These are phyloP conservation scores for Nakaseomyces nivariensis DNA, from an alignment of 1,139 yeast genomes.

Conservation along the genomic window DNA sequence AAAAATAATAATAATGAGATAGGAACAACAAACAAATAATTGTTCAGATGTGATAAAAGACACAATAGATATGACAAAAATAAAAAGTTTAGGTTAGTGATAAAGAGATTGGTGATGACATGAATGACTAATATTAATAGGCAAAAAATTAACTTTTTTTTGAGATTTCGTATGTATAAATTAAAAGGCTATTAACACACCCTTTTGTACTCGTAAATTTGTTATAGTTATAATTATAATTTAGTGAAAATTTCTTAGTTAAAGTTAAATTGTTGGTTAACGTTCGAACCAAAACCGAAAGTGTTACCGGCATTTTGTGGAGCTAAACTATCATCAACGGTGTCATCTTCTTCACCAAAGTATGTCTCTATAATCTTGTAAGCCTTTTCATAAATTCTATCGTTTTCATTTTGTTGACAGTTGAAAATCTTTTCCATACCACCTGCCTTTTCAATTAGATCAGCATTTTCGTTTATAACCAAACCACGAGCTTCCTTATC, in stretches of 20 bases:
- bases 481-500: slow-evolving; percentile 72
- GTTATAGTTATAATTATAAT: background rate
- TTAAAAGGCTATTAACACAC: background rate
- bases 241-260: slow-evolving; percentile 13
- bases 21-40: background rate
- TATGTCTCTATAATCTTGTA: slow-evolving; percentile 82
- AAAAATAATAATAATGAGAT: background rate
- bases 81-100: background rate
- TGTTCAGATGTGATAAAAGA: background rate
- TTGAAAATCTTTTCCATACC: slow-evolving; percentile 95
- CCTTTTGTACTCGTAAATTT: background rate
- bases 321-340: slow-evolving; percentile 69
- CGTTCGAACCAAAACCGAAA: slow-evolving; percentile 70
- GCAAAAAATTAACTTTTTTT: background rate
- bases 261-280: slow-evolving; percentile 32
- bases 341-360: slow-evolving; percentile 77
- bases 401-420: slow-evolving; percentile 86
- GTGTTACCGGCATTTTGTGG: slow-evolving; percentile 79
- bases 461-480: slow-evolving; percentile 72
- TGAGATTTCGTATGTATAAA: background rate
- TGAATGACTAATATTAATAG: background rate
- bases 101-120: background rate
- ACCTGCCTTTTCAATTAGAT: slow-evolving; percentile 93
- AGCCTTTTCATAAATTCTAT: slow-evolving; percentile 86
- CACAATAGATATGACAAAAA: background rate